These are phyloP conservation scores for Herpotrichia juniperi DNA, from an alignment of 2,329 filamentous ascomycete genomes.

Conservation along the genomic window DNA sequence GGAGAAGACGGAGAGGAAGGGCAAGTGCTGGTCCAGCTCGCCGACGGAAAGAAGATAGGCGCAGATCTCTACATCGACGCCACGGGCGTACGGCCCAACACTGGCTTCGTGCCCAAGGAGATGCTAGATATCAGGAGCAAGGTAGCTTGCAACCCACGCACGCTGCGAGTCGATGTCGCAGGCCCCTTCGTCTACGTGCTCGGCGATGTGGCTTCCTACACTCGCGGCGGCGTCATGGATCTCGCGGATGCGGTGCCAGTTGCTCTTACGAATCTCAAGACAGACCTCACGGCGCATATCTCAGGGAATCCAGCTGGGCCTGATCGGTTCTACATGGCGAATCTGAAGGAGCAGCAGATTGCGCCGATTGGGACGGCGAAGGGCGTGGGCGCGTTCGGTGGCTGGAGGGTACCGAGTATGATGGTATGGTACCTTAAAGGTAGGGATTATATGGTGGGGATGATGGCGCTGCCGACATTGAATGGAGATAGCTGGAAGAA, in stretches of 20 bases:
- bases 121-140: constrained; percentile 57
- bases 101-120: constrained; percentile 56
- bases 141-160: constrained; percentile 56
- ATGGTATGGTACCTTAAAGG: constrained; percentile 53
- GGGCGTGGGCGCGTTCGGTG: constrained; percentile 45
- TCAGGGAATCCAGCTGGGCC: constrained; percentile 28
- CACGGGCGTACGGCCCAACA: constrained; percentile 60
- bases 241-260: constrained; percentile 50
- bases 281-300: constrained; percentile 50
- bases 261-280: constrained; percentile 53
- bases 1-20: constrained; percentile 40
- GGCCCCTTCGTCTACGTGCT: constrained; percentile 55
- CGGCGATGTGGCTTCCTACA: constrained; percentile 56
- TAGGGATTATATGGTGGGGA: constrained; percentile 46
- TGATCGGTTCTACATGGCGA: constrained; percentile 39
- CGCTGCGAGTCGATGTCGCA: constrained; percentile 54
- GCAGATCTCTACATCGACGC: constrained; percentile 62
- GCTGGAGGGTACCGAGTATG: constrained; percentile 45
- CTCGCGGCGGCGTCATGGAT: constrained; percentile 53
- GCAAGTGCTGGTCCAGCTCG: constrained; percentile 50
- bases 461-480: constrained; percentile 31
- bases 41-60: constrained; percentile 55
- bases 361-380: constrained; percentile 44
- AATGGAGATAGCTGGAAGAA: constrained; percentile 41
- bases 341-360: constrained; percentile 42